Evolutionary conservation across 2,329 filamentous ascomycete genomes (phyloP), one percentile per base, ranked within the genome.

Genomic region (Microsporum audouinii): DNA sequence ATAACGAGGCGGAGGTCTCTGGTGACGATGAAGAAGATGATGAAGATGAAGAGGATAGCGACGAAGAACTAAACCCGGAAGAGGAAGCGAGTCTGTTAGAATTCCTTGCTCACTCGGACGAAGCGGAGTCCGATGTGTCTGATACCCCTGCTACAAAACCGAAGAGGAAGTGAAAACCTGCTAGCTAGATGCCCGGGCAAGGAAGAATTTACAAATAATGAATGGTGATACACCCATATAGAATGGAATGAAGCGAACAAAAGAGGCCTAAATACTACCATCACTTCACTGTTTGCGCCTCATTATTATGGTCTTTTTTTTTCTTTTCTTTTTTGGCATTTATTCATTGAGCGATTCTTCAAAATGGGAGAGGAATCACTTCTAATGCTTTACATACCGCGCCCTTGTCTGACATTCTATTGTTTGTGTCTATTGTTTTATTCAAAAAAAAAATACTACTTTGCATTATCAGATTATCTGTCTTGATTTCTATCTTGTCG

Each of bases 41-140:
- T 2, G 78, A 79, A 14, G 76, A 79, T 45, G 80, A 78, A 5
- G 80, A 70, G 1, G 77, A 79, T 39, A 78, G 79, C 66, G 76
- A 76, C 0, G 71, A 83, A 1, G 81, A 84, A 27, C 82, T 84
- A 63, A 80, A 85, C 17, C 82, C 85, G 62, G 82, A 82, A 1
- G 76, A 83, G 39, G 84, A 82, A 7, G 75, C 73, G 58, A 75
- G 71, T 33, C 76, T 70, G 66, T 73, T 73, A 56, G 78, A 79
- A 58, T 75, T 78, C 65, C 73, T 79, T 57, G 74, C 76, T 4
- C 77, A 79, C 60, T 76, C 74, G 2, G 79, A 81, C 43, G 74
- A 76, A 6, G 75, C 72, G 27, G 51, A 55, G 23, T 55, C 51
- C 5, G 51, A 36, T 7, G 23, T 36, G 8, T 55, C 51, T 23